These are phyloP conservation scores for Glonium stellatum DNA, from an alignment of 495 filamentous ascomycete genomes.

Conservation along the genomic window DNA sequence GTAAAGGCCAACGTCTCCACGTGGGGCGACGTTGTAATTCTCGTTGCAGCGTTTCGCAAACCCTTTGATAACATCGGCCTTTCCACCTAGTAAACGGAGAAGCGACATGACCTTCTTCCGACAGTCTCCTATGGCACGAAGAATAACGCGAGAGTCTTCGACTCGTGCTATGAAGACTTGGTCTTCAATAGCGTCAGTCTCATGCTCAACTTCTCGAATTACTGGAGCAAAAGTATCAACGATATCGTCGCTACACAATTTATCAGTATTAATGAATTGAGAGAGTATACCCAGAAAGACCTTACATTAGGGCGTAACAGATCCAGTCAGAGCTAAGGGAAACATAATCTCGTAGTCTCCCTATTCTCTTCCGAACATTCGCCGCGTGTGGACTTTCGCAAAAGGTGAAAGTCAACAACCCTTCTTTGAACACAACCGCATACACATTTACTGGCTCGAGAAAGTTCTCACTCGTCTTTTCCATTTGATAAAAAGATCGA, in stretches of 20 bases:
- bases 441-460: conserved; percentile 93
- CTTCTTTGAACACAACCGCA: conserved; percentile 93
- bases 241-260: conserved; percentile 69
- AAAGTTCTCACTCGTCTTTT: conserved; percentile 67
- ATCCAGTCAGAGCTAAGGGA: conserved; percentile 94
- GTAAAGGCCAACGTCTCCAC: conserved; percentile 93
- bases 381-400: conserved; percentile 72
- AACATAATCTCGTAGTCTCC: conserved; percentile 87
- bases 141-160: conserved; percentile 77
- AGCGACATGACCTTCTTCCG: conserved; percentile 92
- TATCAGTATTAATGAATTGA: conserved; percentile 26
- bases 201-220: conserved; percentile 74
- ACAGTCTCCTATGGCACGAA: conserved; percentile 79
- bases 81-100: conserved; percentile 87
- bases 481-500: conserved; percentile 80
- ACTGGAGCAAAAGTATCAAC: conserved; percentile 91
- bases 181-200: conserved; percentile 92
- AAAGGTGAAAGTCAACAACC: conserved; percentile 89
- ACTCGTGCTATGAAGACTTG: conserved; percentile 83
- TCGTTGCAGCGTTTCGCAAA: conserved; percentile 98
- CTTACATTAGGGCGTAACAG: conserved; percentile 95
- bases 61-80: conserved; percentile 92
- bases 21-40: conserved; percentile 86
- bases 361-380: conserved; percentile 86
- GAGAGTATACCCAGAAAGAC: conserved; percentile 1